A percentile compares a stretch with the other conserved stretches of the same genome.
phyloP scores from a whole-genome alignment of 2,329 filamentous ascomycete species.

The Colletotrichum somersetense region DNA sequence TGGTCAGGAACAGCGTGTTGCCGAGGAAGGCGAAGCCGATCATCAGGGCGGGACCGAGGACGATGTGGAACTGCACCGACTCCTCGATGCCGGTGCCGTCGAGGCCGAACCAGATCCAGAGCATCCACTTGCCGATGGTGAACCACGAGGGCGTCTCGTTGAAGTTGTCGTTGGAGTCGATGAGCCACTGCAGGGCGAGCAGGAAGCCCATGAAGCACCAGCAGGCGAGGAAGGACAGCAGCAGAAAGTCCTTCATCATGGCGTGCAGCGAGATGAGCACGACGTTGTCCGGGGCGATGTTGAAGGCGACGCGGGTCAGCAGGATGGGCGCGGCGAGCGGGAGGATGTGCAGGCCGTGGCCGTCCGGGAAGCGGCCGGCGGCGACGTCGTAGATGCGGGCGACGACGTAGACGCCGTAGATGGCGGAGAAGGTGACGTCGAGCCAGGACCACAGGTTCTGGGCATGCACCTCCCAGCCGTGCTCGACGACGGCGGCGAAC shows the following conservation, averaged over 20 bases:
- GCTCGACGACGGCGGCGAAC: conserved; percentile 74
- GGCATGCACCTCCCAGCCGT: conserved; percentile 76
- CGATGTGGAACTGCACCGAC: conserved; percentile 71
- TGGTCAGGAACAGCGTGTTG: conserved; percentile 80
- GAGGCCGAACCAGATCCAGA: conserved; percentile 84
- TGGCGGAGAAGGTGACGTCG: conserved; percentile 75
- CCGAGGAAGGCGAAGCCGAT: conserved; percentile 80
- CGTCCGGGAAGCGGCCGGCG: conserved; percentile 48
- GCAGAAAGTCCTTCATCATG: conserved; percentile 80
- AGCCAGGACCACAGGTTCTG: conserved; percentile 83
- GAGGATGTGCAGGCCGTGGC: conserved; percentile 73
- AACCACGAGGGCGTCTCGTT: conserved; percentile 54
- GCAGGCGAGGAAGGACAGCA: conserved; percentile 66
- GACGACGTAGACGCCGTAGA: conserved; percentile 72
- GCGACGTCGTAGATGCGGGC: conserved; percentile 69
- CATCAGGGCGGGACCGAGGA: conserved; percentile 77
- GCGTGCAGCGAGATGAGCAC: conserved; percentile 79
- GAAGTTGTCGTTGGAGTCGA: conserved; percentile 45
- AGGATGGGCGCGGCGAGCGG: conserved; percentile 77
- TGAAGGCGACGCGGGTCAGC: conserved; percentile 78
- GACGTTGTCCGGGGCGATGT: conserved; percentile 80
- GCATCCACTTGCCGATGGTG: conserved; percentile 80
- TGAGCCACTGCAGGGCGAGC: conserved; percentile 76
- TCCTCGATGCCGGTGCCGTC: conserved; percentile 70
- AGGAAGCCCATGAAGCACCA: conserved; percentile 81